phyloP scores from a whole-genome alignment of 2,329 filamentous ascomycete species.

The Pseudocercospora pini-densiflorae region DNA sequence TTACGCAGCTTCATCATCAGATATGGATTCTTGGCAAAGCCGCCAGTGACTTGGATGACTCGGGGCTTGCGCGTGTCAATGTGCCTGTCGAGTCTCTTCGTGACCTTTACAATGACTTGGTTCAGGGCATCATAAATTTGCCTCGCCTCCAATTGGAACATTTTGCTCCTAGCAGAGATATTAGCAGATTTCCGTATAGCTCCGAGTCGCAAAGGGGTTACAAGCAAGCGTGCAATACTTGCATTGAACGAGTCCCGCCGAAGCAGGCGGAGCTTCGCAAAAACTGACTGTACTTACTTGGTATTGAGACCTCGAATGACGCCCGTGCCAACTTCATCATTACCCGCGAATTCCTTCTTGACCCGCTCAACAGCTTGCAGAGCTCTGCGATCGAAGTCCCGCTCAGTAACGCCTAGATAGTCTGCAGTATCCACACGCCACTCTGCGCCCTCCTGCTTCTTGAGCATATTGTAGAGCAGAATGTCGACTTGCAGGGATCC shows the following conservation, averaged over 20 bases:
- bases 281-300: background rate
- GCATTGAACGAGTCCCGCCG: background rate
- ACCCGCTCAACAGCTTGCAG: background rate
- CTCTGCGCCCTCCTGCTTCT: background rate
- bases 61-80: background rate
- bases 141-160: background rate
- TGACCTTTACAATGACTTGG: background rate
- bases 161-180: background rate
- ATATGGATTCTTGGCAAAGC: conserved; percentile 18
- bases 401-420: background rate
- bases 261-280: background rate
- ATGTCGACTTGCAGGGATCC: background rate
- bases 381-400: background rate
- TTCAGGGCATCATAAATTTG: background rate
- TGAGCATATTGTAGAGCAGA: background rate
- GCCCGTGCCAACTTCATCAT: background rate
- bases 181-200: background rate
- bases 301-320: background rate
- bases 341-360: background rate
- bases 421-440: background rate
- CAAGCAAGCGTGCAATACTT: background rate
- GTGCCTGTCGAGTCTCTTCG: background rate
- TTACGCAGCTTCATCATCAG: conserved; percentile 13
- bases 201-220: background rate
- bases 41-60: conserved; percentile 19